phyloP scores from a whole-genome alignment of 2,329 filamentous ascomycete genomes.

The Alternaria metachromatica region DNA sequence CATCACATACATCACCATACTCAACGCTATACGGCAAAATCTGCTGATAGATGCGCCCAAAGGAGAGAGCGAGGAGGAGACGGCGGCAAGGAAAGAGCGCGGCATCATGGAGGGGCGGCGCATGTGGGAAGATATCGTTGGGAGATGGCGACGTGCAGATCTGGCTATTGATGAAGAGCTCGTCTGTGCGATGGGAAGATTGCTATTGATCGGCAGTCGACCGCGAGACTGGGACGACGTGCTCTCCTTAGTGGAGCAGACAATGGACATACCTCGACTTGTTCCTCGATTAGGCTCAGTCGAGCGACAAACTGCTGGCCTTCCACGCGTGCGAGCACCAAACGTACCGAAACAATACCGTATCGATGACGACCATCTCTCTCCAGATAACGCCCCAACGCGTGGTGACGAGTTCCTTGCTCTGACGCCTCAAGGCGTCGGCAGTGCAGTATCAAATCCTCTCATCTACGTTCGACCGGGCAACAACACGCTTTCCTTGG shows the following conservation, averaged over 20 bases:
- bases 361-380: slow-evolving; percentile 38
- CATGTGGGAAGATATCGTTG: slow-evolving; percentile 81
- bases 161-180: slow-evolving; percentile 78
- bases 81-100: slow-evolving; percentile 43
- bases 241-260: slow-evolving; percentile 78
- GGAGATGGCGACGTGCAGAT: slow-evolving; percentile 75
- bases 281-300: slow-evolving; percentile 46
- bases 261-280: slow-evolving; percentile 74
- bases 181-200: slow-evolving; percentile 78
- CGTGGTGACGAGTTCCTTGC: slow-evolving; percentile 45
- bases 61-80: slow-evolving; percentile 38
- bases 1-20: slow-evolving; percentile 80
- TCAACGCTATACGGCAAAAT: slow-evolving; percentile 71
- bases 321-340: slow-evolving; percentile 47
- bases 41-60: slow-evolving; percentile 33
- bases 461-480: slow-evolving; percentile 55
- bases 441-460: slow-evolving; percentile 35
- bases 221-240: slow-evolving; percentile 73
- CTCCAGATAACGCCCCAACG: slow-evolving; percentile 21
- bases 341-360: slow-evolving; percentile 32
- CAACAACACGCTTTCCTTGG: slow-evolving; percentile 69
- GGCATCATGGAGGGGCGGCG: slow-evolving; percentile 71
- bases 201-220: slow-evolving; percentile 71
- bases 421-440: slow-evolving; percentile 22
- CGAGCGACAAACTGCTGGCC: slow-evolving; percentile 34